Evolutionary conservation across 768 basidiomycete genomes (phyloP).

Genomic region (Mycena galericulata): DNA sequence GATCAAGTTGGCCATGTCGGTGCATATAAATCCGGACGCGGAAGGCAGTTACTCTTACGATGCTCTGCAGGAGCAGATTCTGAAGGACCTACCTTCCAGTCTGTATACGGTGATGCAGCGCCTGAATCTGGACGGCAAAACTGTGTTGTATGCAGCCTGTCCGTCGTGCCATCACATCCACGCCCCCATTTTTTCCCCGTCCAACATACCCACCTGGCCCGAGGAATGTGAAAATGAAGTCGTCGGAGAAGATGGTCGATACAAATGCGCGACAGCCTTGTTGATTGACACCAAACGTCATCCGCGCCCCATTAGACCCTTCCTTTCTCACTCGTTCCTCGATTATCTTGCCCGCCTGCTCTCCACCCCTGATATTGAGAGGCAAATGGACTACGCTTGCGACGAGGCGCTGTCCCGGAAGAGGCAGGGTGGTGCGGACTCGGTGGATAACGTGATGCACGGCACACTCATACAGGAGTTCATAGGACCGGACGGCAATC

Average conservation of each 20-base stretch:
- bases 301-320: constrained; percentile 13
- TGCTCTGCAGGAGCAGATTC: constrained; percentile 3
- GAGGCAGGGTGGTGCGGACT: too few relatives aligned
- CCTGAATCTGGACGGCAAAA: constrained; percentile 23
- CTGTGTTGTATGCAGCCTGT: constrained; percentile 15
- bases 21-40: neutral
- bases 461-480: too few relatives aligned
- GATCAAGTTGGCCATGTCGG: constrained; percentile 18
- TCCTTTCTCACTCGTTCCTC: constrained; percentile 10
- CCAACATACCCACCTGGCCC: neutral
- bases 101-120: constrained; percentile 2
- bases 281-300: neutral
- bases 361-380: constrained; percentile 21
- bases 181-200: neutral
- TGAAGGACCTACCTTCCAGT: constrained; percentile 9
- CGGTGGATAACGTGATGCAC: too few relatives aligned
- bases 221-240: constrained; percentile 12
- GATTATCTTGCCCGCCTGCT: constrained; percentile 24
- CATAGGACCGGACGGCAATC: too few relatives aligned
- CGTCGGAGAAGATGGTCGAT: constrained; percentile 2
- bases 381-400: neutral
- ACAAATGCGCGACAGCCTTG: neutral
- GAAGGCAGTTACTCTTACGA: neutral
- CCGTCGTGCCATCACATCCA: constrained; percentile 22
- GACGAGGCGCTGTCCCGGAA: too few relatives aligned